phyloP scores from a whole-genome alignment of 1,284 basidiomycete genomes.

The Tilletia caries region DNA sequence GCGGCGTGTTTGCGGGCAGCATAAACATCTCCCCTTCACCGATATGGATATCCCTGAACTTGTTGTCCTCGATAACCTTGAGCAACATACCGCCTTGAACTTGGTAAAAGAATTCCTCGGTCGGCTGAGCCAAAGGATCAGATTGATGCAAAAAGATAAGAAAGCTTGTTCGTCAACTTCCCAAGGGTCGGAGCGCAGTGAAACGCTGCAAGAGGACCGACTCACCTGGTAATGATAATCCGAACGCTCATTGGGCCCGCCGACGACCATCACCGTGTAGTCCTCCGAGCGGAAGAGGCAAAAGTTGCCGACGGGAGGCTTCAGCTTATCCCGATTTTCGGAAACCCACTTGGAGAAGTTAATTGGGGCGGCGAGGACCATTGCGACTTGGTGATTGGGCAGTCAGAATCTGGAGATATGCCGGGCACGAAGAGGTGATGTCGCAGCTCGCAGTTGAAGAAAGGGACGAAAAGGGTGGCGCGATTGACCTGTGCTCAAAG shows the following conservation, averaged over 20 bases:
- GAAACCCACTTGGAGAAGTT: constrained; percentile 53
- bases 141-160: not conserved
- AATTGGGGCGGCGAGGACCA: constrained; percentile 40
- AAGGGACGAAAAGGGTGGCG: too few species aligned
- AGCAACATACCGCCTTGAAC: constrained; percentile 68
- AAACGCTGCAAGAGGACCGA: not conserved
- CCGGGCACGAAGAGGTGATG: too few species aligned
- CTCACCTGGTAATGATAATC: constrained; percentile 46
- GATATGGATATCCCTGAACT: constrained; percentile 81
- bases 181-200: too few species aligned
- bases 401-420: too few species aligned
- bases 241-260: constrained; percentile 47
- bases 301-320: constrained; percentile 54
- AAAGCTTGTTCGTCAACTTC: not conserved
- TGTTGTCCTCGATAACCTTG: constrained; percentile 76
- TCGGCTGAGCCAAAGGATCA: constrained; percentile 22
- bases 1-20: constrained; percentile 86
- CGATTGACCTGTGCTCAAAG: too few species aligned
- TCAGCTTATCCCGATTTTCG: constrained; percentile 48
- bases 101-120: constrained; percentile 53
- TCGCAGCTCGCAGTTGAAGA: too few species aligned
- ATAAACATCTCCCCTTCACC: constrained; percentile 95
- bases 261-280: constrained; percentile 52
- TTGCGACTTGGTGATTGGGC: too few species aligned
- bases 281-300: constrained; percentile 44